phyloP scores from a whole-genome alignment of 768 basidiomycete genomes.

The Termitomyces sp. region DNA sequence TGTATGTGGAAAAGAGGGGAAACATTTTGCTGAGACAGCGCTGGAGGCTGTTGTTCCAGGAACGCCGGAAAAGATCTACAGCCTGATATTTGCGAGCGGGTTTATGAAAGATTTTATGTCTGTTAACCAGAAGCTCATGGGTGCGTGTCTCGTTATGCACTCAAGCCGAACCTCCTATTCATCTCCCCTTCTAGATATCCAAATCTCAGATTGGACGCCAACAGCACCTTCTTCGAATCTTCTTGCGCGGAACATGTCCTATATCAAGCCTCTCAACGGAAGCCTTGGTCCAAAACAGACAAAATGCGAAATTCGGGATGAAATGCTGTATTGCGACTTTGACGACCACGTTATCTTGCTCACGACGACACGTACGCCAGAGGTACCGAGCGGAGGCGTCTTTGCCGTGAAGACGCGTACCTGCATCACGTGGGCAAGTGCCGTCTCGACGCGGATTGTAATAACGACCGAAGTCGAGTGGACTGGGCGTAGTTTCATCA shows the following conservation, averaged over 20 bases:
- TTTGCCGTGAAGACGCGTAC: conserved; percentile 94
- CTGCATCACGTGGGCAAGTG: conserved; percentile 91
- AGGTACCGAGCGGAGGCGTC: conserved; percentile 90
- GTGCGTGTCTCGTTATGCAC: conserved; percentile 41
- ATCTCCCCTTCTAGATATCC: conserved; percentile 58
- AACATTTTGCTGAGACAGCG: conserved; percentile 69
- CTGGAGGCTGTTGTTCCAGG: conserved; percentile 81
- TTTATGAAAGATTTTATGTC: conserved; percentile 94
- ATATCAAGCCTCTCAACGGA: conserved; percentile 89
- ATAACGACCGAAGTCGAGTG: conserved; percentile 94
- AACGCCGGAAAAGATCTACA: conserved; percentile 92
- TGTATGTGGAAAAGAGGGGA: conserved; percentile 62
- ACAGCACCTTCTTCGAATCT: conserved; percentile 54
- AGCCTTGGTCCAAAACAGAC: conserved; percentile 92
- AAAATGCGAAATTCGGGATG: conserved; percentile 92
- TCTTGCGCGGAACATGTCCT: conserved; percentile 86
- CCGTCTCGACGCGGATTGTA: conserved; percentile 68
- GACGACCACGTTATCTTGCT: conserved; percentile 79
- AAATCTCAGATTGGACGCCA: conserved; percentile 94
- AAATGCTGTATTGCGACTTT: conserved; percentile 73
- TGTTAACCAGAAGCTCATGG: conserved; percentile 81
- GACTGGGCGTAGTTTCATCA: conserved; percentile 96
- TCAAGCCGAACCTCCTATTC: not conserved
- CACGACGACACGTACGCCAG: conserved; percentile 90
- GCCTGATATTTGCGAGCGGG: conserved; percentile 91